Evolutionary conservation across 140 eudicot species (phyloP).

Genomic region (Stevia rebaudiana): DNA sequence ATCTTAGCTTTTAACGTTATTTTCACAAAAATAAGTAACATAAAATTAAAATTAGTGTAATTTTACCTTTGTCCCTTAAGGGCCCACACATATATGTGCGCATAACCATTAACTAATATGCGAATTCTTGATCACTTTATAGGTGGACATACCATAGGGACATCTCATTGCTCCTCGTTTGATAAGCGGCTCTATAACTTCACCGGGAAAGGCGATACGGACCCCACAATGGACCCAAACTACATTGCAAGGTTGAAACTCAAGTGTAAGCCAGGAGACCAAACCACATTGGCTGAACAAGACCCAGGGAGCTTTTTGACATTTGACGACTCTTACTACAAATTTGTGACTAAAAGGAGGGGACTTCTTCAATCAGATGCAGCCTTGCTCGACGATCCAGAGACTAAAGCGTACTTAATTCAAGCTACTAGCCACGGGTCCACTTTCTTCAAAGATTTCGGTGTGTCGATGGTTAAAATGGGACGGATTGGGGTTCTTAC

Average conservation of each 20-base stretch:
- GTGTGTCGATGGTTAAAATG: conserved; percentile 51
- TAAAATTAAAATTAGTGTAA: too few relatives aligned
- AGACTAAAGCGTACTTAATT: conserved; percentile 34
- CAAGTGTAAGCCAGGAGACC: conserved; percentile 30
- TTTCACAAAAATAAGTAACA: too few relatives aligned
- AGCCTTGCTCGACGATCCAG: conserved; percentile 35
- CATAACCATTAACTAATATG: not conserved
- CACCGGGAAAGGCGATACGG: conserved; percentile 46
- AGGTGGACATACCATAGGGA: conserved; percentile 52
- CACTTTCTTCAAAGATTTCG: conserved; percentile 49
- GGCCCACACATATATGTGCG: too few relatives aligned
- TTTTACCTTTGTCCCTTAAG: too few relatives aligned
- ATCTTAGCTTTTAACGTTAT: too few relatives aligned
- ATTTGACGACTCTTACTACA: conserved; percentile 39
- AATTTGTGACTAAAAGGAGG: conserved; percentile 32
- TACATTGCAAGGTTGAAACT: conserved; percentile 30
- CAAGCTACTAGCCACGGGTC: conserved; percentile 35
- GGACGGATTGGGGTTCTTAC: conserved; percentile 54
- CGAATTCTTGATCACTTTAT: not conserved
- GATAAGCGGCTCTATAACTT: conserved; percentile 40
- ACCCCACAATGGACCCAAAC: conserved; percentile 41
- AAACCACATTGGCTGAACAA: conserved; percentile 37
- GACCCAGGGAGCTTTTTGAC: conserved; percentile 56
- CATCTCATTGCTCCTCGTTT: conserved; percentile 37
- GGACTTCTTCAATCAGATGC: conserved; percentile 50